These are phyloP conservation scores for Pigoraptor vietnamica DNA, from an alignment of 78 protist species.

Conservation along the genomic window DNA sequence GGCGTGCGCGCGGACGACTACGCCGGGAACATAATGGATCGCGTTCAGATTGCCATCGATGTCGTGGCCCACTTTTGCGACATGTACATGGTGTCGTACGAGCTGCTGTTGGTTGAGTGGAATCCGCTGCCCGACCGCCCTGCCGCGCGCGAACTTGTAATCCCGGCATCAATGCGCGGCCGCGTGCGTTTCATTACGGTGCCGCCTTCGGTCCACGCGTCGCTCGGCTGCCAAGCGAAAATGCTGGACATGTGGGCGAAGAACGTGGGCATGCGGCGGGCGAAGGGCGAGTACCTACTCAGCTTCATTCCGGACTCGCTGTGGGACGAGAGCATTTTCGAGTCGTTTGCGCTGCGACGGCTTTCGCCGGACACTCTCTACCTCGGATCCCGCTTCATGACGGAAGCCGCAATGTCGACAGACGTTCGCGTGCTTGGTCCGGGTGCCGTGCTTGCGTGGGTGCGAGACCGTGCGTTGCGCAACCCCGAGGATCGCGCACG, in stretches of 20 bases:
- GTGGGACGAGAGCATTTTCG: neutral
- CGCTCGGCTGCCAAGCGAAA: neutral
- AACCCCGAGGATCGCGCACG: no score
- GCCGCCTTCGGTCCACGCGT: neutral
- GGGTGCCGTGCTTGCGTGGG: neutral
- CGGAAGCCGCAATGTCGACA: no score
- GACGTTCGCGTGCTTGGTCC: no score
- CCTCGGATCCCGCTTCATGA: neutral
- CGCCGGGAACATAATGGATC: neutral
- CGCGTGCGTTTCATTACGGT: neutral
- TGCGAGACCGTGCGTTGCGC: neutral
- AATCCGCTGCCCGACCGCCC: neutral
- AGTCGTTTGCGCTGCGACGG: neutral
- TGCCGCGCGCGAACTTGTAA: neutral
- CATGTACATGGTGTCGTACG: neutral
- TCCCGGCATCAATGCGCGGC: no score
- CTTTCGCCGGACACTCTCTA: neutral
- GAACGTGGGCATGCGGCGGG: neutral
- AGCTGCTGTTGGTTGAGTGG: neutral
- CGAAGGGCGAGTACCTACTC: neutral
- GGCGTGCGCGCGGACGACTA: neutral
- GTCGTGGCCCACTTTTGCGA: neutral
- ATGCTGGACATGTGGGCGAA: neutral
- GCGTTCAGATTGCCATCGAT: neutral
- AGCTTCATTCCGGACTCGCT: neutral